Base-by-base conservation (phyloP, 1,284 basidiomycete species). In the Irpex lacteus region DNA sequence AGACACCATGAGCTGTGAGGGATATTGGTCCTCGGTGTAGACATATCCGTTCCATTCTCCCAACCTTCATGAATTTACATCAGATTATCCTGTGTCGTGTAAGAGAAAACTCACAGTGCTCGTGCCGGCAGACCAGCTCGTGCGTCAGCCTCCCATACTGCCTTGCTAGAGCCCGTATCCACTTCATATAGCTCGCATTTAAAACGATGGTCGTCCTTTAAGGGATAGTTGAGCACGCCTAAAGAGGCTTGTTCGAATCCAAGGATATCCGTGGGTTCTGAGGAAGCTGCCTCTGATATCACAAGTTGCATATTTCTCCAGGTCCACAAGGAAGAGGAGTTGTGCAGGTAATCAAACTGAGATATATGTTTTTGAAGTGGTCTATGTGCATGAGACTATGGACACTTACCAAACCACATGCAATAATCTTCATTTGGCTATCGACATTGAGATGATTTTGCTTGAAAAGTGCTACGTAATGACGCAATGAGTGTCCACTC, bases 261-360 rank as follows among this genome's bases (percentile, higher is more conserved):
- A 0, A 44, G 57, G 34, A 49, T 21, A 37, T 64, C 62, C 1
- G 60, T 19, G 1, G 65, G 62, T 2, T 44, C 44, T 13, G 52
- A 37, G 11, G 34, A 13, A 4, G 13, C 38, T 13, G 56, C 2
- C n/a, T 59, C 60, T 4, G 63, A 63, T 0, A 61, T 38, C 21
- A 21, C 54, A 15, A 56, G 54, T 65, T 66, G 65, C 44, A 70
- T 60, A 21, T 68, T 66, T 32, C 66, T 58, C 47, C 65, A 65
- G 0, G 68, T 68, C 67, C 68, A 70, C 13, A 70, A 58, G 6
- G 62, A 58, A 0, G 66, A 38, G 9, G 69, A 55, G 55, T 69
- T 66, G 52, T 71, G 70, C 60, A 68, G 65, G 55, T 66, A 71
- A 7, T 67, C 67, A 57, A 71, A 71, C 69, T 70, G 44, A 2